Base-by-base conservation (phyloP, 2,329 filamentous ascomycete species). In the Massarina eburnea region DNA sequence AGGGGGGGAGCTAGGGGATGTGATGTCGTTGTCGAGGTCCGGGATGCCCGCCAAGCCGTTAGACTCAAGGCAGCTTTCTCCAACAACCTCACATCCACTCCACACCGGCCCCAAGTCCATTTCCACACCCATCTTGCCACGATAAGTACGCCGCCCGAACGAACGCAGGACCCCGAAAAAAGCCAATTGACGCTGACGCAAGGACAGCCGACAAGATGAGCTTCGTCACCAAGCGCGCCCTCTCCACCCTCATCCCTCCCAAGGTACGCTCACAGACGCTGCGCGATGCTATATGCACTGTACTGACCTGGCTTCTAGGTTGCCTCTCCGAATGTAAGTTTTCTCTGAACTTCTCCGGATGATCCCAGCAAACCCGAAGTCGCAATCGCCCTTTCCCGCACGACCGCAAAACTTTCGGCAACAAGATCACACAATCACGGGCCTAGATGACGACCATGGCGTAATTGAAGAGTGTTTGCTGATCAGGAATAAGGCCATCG, bases 221-320 rank as follows among this genome's bases (percentile, higher is more conserved):
- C 82, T 94, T 85, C 84, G 82, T 95, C 71, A 83, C 85, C 71
- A 89, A 88, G 78, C 86, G 91, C 79, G 88, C 84, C 82, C 87
- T 96, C 72, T 97, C 94, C 73, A 96, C 95, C 81, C 87, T 99
- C 76, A 96, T 99, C 69, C 95, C 95, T 66, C 94, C 95, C 71
- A 99, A 99, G 91, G 92, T 96, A 80, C 64, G 80, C 63, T 52
- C 49, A 41, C 46, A 43, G 35, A 24, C 35, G 14, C 33, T 46
- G 41, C 48, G 43, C 49, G 48, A 44, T 36, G 39, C 34, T 39
- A 18, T 38, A 18, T 43, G 41, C 7, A 43, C 37, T 27, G 41
- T 49, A 49, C 76, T 79, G 70, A 79, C 61, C 51, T 30, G 36
- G 40, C 50, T 43, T 61, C 61, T 57, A 91, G 88, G 82, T 94